Percentiles rank a stretch among this genome's conserved stretches.
These are phyloP conservation scores for Sugiyamaella paludigena DNA, from an alignment of 1,139 yeast species.

Conservation along the genomic window DNA sequence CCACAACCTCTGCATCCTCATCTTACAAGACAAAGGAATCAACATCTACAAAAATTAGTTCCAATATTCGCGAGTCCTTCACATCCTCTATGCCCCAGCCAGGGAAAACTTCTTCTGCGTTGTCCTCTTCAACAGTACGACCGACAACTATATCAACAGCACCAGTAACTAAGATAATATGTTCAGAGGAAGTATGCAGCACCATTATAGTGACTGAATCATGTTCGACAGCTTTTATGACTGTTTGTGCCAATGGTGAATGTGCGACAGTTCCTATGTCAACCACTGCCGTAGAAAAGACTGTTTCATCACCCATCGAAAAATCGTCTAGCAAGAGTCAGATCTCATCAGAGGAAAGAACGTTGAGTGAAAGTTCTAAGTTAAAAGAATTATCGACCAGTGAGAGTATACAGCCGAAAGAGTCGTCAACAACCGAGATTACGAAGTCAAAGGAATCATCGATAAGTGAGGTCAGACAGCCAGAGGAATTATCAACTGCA, in stretches of 20 bases:
- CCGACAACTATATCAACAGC: neutral
- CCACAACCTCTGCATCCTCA: too few species aligned
- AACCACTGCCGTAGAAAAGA: neutral
- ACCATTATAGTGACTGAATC: conserved; percentile 1
- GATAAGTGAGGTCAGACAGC: neutral
- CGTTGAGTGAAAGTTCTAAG: too few species aligned
- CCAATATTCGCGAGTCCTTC: neutral
- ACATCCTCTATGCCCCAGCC: neutral
- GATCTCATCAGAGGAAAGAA: too few species aligned
- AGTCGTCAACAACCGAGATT: too few species aligned
- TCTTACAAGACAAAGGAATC: too few species aligned
- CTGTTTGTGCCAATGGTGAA: conserved; percentile 1
- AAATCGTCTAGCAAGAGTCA: neutral
- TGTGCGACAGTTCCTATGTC: conserved; percentile 10
- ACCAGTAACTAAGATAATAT: neutral
- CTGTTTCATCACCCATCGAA: neutral
- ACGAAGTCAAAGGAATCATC: too few species aligned
- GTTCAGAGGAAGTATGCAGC: conserved; percentile 1
- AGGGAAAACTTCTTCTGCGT: neutral
- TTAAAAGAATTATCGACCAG: too few species aligned
- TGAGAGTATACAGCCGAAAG: too few species aligned
- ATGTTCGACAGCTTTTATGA: conserved; percentile 3
- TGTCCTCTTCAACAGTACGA: neutral
- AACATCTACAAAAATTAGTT: too few species aligned
- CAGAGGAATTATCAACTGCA: neutral